Evolutionary conservation across 768 basidiomycete species (phyloP), one percentile per base, ranked within the genome.

Genomic region (Pleurotus salmoneostramineus): DNA sequence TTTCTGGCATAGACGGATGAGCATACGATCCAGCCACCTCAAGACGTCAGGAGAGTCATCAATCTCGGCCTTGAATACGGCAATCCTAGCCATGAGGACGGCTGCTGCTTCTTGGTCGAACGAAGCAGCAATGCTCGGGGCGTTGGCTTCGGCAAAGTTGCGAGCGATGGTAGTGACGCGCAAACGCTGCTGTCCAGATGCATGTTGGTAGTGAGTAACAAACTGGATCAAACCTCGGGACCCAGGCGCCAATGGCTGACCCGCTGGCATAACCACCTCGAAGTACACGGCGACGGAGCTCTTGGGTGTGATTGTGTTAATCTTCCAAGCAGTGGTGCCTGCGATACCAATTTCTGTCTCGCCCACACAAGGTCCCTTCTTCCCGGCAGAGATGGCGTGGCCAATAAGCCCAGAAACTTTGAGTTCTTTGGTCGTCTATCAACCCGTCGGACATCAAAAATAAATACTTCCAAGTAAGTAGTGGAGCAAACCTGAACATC

Each of bases 261-360:
- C 96, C 14, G 95, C 95, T 21, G 95, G 95, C 1, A 95, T 95
- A 60, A 98, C 97, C 32, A 98, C 97, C 70, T 99, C 97, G 68
- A 99, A 98, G 76, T 98, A 99, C 36, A 96, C 93, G 32, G 87
- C 96, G 50, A 89, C 83, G 0, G 96, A 87, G 1, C 94, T 93
- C 57, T 82, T 88, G 3, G 94, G 93, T 0, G 85, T 93, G 62
- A 99, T 82, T 52, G 87, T 81, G 75, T 96, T 97, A 64, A 98
- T 83, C 74, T 93, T 97, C 97, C 97, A 99, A 1, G 95, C 96
- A 7, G 96, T 97, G 0, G 97, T 99, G 69, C 95, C 93, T 34
- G 95, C 96, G 60, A 99, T 96, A 69, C 97, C 97, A 59, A 99
- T 98, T 71, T 98, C 97, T 0, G 97, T 98, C 76, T 99, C 97